Base-by-base conservation (phyloP, 2,329 filamentous ascomycete species). In the Penicillium sp. region DNA sequence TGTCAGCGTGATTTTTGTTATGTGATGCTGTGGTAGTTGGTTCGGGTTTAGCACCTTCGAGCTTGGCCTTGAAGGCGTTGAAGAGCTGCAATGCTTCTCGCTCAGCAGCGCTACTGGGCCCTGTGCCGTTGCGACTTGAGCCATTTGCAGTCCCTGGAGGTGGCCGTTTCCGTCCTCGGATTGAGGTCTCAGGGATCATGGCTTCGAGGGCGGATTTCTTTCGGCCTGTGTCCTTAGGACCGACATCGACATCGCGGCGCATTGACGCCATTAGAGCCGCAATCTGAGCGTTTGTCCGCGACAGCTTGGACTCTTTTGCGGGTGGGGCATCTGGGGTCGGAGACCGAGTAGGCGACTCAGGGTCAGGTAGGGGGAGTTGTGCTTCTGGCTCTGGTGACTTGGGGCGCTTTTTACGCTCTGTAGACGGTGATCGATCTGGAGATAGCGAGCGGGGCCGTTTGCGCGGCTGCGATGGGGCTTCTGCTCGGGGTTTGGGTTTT, bases 51-150 rank as follows among this genome's bases (percentile, higher is more conserved):
- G 70, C 67, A 12, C 70, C 70, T 44, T 89, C 89, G 6, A 99
- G 81, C 62, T 89, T 91, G 3, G 86, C 83, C 68, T 88, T 89
- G 77, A 97, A 99, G 0, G 86, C 87, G 58, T 88, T 87, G 57
- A 97, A 83, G 42, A 93, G 78, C 55, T 88, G 83, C 17, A 96
- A 71, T 0, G 89, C 82, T 52, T 85, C 83, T 58, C 83, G 79
- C 61, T 91, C 89, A 15, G 73, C 83, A 7, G 73, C 78, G 21
- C 82, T 78, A 43, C 79, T 78, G 7, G 78, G 72, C 15, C 83
- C 82, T 51, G 85, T 82, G 55, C 89, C 60, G 47, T 61, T 65
- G 41, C 62, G 60, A 42, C 50, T 48, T 81, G 75, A 57, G 10
- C 63, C 64, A 45, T 65, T 68, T 27, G 49, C 60, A 21, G 69